phyloP scores from a whole-genome alignment of 2,329 filamentous ascomycete species.

The Aspergillus texensis region DNA sequence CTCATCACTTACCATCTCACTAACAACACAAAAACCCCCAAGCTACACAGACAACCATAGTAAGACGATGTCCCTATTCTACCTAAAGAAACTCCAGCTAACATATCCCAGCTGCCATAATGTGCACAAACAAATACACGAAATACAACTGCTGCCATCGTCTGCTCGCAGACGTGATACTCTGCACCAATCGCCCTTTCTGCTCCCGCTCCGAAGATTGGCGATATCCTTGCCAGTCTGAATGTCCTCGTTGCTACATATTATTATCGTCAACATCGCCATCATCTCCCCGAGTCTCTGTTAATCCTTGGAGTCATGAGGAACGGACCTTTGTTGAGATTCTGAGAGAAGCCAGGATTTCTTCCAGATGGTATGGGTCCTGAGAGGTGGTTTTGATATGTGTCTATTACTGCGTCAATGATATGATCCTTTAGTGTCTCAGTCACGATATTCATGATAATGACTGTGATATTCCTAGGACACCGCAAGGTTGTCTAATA shows the following conservation, averaged over 20 bases:
- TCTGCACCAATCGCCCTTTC: neutral
- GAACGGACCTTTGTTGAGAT: neutral
- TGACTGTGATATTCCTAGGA: too few species aligned
- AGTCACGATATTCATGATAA: too few species aligned
- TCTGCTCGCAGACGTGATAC: neutral
- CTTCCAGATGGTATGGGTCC: neutral
- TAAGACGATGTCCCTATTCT: neutral
- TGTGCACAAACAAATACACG: neutral
- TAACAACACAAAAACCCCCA: neutral
- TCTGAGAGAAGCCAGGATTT: neutral
- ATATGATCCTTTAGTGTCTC: neutral
- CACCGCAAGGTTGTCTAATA: too few species aligned
- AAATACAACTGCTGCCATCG: neutral
- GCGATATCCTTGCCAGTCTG: neutral
- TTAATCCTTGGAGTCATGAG: neutral
- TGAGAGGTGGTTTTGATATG: neutral
- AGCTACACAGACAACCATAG: neutral
- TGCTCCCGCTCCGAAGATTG: neutral
- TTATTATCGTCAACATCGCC: neutral
- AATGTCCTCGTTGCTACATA: neutral
- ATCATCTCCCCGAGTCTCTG: neutral
- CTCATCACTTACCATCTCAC: neutral
- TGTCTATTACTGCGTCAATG: neutral
- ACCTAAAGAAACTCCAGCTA: neutral
- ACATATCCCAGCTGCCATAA: neutral